A percentile compares a stretch with the other conserved stretches of the same genome.
phyloP scores from a whole-genome alignment of 202 grass and related monocot genomes.

The Setaria viridis region DNA sequence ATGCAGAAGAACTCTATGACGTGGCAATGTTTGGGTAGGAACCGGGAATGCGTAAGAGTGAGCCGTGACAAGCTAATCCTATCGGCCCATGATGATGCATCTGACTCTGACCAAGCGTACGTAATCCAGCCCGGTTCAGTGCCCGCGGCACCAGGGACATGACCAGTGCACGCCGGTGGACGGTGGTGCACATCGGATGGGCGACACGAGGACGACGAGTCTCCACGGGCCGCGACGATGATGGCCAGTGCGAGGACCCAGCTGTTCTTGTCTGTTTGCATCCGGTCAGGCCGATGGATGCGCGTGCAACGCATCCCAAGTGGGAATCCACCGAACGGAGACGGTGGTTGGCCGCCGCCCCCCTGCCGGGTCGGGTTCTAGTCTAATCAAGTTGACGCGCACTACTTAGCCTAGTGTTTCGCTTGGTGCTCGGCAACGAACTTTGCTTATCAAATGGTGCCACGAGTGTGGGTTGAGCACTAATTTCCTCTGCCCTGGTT shows the following conservation, averaged over 20 bases:
- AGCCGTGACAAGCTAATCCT: not conserved
- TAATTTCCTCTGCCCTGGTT: not conserved
- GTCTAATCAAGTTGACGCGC: slow-evolving; percentile 31
- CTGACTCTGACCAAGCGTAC: not conserved
- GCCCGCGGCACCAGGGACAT: not conserved
- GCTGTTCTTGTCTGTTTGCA: not conserved
- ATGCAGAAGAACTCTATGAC: too few relatives aligned
- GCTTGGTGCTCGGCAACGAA: not conserved
- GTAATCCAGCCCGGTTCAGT: not conserved
- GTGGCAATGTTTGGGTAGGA: too few relatives aligned
- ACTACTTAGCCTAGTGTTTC: not conserved
- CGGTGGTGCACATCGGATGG: not conserved
- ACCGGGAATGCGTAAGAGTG: not conserved
- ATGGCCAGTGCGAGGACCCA: not conserved
- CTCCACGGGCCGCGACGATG: not conserved
- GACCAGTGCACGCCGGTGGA: not conserved
- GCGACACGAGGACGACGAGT: not conserved
- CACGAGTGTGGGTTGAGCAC: not conserved
- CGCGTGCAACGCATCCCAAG: not conserved
- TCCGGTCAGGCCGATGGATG: not conserved
- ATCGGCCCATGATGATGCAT: not conserved
- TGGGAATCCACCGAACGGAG: slow-evolving; percentile 20
- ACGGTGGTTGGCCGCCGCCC: not conserved
- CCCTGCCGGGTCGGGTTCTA: not conserved
- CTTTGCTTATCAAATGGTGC: not conserved